phyloP scores from a whole-genome alignment of 2,329 filamentous ascomycete genomes.

The Botrytis fragariae region DNA sequence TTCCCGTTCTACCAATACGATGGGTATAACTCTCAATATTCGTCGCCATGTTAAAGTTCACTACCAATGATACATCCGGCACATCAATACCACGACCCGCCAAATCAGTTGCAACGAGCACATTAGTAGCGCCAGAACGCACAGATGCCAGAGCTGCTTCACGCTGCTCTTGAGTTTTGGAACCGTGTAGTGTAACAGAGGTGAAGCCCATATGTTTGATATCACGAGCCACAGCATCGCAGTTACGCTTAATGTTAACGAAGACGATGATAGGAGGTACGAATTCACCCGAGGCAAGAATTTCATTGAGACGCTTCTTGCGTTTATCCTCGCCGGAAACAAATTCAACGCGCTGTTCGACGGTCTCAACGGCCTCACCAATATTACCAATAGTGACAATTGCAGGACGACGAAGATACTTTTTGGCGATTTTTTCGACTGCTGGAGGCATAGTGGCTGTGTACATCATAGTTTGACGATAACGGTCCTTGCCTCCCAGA shows the following conservation, averaged over 20 bases:
- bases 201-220: slow-evolving; percentile 93
- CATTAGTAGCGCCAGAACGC: slow-evolving; percentile 74
- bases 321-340: slow-evolving; percentile 87
- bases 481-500: slow-evolving; percentile 71
- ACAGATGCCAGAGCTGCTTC: slow-evolving; percentile 88
- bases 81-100: slow-evolving; percentile 98
- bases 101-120: slow-evolving; percentile 92
- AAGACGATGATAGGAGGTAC: slow-evolving; percentile 94
- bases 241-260: slow-evolving; percentile 99
- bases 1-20: slow-evolving; percentile 92
- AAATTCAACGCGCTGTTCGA: slow-evolving; percentile 95
- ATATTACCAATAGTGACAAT: slow-evolving; percentile 93
- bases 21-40: slow-evolving; percentile 96
- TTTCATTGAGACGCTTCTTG: slow-evolving; percentile 93
- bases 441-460: slow-evolving; percentile 94
- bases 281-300: slow-evolving; percentile 78
- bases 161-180: slow-evolving; percentile 96
- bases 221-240: slow-evolving; percentile 88
- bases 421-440: slow-evolving; percentile 94
- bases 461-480: slow-evolving; percentile 99
- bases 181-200: slow-evolving; percentile 86
- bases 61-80: slow-evolving; percentile 84
- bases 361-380: slow-evolving; percentile 94
- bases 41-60: slow-evolving; percentile 98
- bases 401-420: slow-evolving; percentile 89